Percentiles rank a stretch among this genome's conserved stretches.
These are phyloP conservation scores for Solanum bulbocastanum DNA, from an alignment of 257 asterid species.

Conservation along the genomic window DNA sequence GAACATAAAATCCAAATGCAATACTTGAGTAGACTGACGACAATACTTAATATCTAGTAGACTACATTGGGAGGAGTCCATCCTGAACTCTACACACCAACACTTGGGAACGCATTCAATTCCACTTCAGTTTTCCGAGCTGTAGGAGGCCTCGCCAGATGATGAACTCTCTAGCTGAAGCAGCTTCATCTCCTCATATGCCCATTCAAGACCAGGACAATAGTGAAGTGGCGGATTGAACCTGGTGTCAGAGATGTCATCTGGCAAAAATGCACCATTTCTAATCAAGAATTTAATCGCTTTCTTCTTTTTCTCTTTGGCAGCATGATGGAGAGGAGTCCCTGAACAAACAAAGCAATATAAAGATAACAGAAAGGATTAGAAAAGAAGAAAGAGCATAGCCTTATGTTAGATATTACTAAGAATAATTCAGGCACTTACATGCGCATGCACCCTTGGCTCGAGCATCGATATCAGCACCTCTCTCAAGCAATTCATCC, in stretches of 20 bases:
- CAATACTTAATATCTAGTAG: not conserved
- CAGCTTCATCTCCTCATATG: slow-evolving; percentile 79
- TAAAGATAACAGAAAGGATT: not conserved
- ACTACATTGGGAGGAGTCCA: not conserved
- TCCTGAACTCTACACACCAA: not conserved
- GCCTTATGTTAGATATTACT: not conserved
- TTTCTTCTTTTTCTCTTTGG: slow-evolving; percentile 76
- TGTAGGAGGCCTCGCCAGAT: slow-evolving; percentile 62
- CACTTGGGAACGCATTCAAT: not conserved
- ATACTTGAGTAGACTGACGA: not conserved
- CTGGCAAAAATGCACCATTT: slow-evolving; percentile 91
- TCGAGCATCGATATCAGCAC: slow-evolving; percentile 94
- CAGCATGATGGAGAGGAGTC: slow-evolving; percentile 98
- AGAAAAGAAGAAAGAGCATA: not conserved
- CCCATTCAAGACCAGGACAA: slow-evolving; percentile 97
- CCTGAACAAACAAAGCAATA: slow-evolving; percentile 29
- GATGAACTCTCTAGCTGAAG: slow-evolving; percentile 54
- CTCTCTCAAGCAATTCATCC: slow-evolving; percentile 80
- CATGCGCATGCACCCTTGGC: slow-evolving; percentile 97
- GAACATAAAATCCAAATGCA: not conserved
- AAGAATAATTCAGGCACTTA: slow-evolving; percentile 19
- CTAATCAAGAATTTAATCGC: slow-evolving; percentile 74
- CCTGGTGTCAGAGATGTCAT: slow-evolving; percentile 76
- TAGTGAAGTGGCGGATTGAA: slow-evolving; percentile 96
- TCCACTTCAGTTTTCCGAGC: slow-evolving; percentile 59